Evolutionary conservation across 208 protist genomes (phyloP).

Genomic region (Wallacemonas collosoma): DNA sequence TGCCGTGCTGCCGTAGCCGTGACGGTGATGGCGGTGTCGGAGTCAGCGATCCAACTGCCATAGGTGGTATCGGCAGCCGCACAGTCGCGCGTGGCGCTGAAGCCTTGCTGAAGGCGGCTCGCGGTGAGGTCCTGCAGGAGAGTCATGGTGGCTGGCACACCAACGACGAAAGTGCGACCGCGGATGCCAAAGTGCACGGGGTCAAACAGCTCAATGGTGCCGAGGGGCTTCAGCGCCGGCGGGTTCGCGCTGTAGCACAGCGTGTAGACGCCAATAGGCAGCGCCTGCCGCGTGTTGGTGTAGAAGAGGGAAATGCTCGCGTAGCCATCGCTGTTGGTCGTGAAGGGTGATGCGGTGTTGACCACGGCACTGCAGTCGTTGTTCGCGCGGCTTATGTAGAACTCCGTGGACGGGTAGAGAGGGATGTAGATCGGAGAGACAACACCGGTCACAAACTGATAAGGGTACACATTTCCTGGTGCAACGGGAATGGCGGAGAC

Average conservation of each 20-base stretch:
- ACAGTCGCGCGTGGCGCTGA: slow-evolving; percentile 49
- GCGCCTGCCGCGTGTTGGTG: slow-evolving; percentile 18
- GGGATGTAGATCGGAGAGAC: slow-evolving; percentile 52
- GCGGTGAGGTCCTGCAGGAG: slow-evolving; percentile 50
- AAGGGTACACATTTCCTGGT: slow-evolving; percentile 44
- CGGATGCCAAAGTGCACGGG: slow-evolving; percentile 46
- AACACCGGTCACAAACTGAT: slow-evolving; percentile 44
- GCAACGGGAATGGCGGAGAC: slow-evolving; percentile 32
- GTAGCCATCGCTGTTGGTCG: slow-evolving; percentile 51
- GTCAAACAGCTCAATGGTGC: slow-evolving; percentile 45
- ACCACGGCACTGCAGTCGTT: slow-evolving; percentile 25
- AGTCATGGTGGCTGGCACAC: slow-evolving; percentile 38
- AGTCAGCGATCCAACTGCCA: slow-evolving; percentile 42
- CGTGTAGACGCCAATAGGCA: slow-evolving; percentile 54
- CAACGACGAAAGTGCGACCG: slow-evolving; percentile 52
- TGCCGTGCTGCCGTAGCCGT: slow-evolving; percentile 26
- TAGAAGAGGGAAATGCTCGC: slow-evolving; percentile 38
- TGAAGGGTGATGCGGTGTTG: slow-evolving; percentile 40
- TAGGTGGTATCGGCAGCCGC: slow-evolving; percentile 27
- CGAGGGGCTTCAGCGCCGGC: slow-evolving; percentile 17
- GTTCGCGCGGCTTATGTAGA: slow-evolving; percentile 38
- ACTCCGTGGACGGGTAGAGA: slow-evolving; percentile 31
- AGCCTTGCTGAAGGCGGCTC: slow-evolving; percentile 41
- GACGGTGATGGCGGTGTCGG: slow-evolving; percentile 36
- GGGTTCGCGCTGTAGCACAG: slow-evolving; percentile 39